A percentile compares a stretch with the other conserved stretches of the same genome.
phyloP scores from a whole-genome alignment of 2,329 filamentous ascomycete species.

The Sphaerulina vaccinii region DNA sequence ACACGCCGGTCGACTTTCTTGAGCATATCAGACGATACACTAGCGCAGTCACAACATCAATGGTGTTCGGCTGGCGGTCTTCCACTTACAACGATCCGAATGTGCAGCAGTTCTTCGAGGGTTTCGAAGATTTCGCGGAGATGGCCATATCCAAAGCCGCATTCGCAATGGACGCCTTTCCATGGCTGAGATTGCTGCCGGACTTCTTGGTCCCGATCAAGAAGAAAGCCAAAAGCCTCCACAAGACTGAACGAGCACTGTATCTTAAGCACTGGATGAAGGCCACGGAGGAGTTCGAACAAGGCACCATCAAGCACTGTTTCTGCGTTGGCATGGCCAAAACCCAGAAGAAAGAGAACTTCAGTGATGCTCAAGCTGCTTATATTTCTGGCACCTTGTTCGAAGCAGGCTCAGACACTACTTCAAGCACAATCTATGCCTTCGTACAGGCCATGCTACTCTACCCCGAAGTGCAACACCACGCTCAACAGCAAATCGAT shows the following conservation, averaged over 20 bases:
- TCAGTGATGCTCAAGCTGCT: constrained; percentile 28
- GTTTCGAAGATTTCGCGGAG: constrained; percentile 44
- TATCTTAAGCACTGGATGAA: constrained; percentile 28
- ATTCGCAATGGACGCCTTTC: constrained; percentile 49
- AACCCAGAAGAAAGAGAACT: constrained; percentile 28
- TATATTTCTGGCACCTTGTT: constrained; percentile 40
- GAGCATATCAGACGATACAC: constrained; percentile 51
- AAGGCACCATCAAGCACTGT: constrained; percentile 28
- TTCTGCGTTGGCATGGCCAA: constrained; percentile 30
- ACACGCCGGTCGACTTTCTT: constrained; percentile 44
- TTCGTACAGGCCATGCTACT: constrained; percentile 37
- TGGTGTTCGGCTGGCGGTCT: constrained; percentile 48
- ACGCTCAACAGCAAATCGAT: constrained; percentile 28
- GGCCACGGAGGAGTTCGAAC: constrained; percentile 23
- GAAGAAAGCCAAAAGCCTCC: constrained; percentile 25
- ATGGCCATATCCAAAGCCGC: constrained; percentile 42
- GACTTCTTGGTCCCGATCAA: constrained; percentile 34
- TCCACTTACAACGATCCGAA: constrained; percentile 43
- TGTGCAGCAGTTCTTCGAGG: constrained; percentile 46
- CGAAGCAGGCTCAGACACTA: constrained; percentile 46
- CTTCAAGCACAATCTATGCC: constrained; percentile 35
- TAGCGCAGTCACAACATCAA: constrained; percentile 50
- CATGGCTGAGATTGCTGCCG: constrained; percentile 47
- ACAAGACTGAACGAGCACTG: constrained; percentile 24
- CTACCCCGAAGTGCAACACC: constrained; percentile 22